These are phyloP conservation scores for Zoysia pacifica DNA, from an alignment of 176 grass and related monocot genomes.

Conservation along the genomic window DNA sequence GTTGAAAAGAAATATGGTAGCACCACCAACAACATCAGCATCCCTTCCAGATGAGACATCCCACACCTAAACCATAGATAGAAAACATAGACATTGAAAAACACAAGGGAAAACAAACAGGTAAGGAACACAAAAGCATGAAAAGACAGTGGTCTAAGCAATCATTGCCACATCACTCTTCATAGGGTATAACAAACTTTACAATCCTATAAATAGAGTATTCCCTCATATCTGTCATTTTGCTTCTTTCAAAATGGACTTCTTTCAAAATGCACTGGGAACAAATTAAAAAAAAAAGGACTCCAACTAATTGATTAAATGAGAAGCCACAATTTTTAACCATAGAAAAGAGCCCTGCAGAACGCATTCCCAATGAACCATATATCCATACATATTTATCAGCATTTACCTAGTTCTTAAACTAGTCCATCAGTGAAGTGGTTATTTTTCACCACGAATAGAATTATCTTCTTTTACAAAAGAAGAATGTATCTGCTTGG, in stretches of 20 bases:
- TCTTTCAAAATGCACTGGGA: background rate
- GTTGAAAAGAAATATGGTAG: slow-evolving; percentile 90
- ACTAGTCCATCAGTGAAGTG: background rate
- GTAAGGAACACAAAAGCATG: background rate
- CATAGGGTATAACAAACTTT: background rate
- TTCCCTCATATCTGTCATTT: background rate
- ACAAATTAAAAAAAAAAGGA: background rate
- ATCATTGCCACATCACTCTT: background rate
- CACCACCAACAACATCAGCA: slow-evolving; percentile 56
- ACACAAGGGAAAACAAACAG: background rate
- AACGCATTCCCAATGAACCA: background rate
- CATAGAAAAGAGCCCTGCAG: background rate
- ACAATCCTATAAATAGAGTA: background rate
- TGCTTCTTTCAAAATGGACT: slow-evolving; percentile 11
- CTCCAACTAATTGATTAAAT: no score
- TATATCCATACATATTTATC: background rate
- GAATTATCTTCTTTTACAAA: background rate
- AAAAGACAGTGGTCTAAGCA: background rate
- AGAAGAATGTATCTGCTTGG: background rate
- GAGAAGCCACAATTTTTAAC: slow-evolving; percentile 6
- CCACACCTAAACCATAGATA: slow-evolving; percentile 60
- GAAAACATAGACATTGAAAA: background rate
- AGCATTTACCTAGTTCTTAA: background rate
- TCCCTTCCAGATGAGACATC: slow-evolving; percentile 69
- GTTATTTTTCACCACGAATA: background rate